Base-by-base conservation (phyloP, 2,329 filamentous ascomycete species). In the Pseudocercospora eumusae region DNA sequence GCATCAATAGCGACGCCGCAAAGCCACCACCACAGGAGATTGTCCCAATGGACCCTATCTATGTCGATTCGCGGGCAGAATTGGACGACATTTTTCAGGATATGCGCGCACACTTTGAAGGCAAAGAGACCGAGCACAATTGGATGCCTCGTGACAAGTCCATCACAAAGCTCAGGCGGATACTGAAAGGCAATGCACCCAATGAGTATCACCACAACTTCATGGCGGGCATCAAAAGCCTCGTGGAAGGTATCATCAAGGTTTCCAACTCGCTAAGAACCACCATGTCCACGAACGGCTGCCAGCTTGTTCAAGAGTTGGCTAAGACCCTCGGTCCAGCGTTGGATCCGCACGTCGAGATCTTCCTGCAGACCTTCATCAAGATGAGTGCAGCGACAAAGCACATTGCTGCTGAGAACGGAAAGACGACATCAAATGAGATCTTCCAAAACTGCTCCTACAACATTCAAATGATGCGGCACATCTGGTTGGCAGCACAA, bases 381-480 rank as follows among this genome's bases (percentile, higher is more conserved):
- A 97, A 96, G 77, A 85, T 97, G 66, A 93, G 89, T 67, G 91
- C 88, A 9, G 88, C 88, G 23, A 96, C 93, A 53, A 99, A 99
- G 77, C 96, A 96, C 76, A 96, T 99, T 68, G 88, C 86, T 61
- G 92, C 92, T 0, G 88, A 96, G 71, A 88, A 90, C 66, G 93
- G 91, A 57, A 93, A 96, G 72, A 75, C 80, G 15, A 91, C 90
- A 0, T 88, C 96, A n/a, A 88, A 95, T 67, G 86, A 83, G 20
- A 88, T 99, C 57, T 84, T 98, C 66, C 85, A 86, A 65, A 88
- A 89, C 69, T 89, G 89, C 28, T 88, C 92, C 0, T 98, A 93
- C 77, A 93, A 84, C 64, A 80, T 83, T 63, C 88, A 92, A 27
- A 83, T 97, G 65, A 84, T 97, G 82, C 90, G 96, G 75, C 93